A percentile compares a stretch with the other conserved stretches of the same genome.
Evolutionary conservation across 1,139 yeast genomes (phyloP).

Genomic region (Spathaspora sp.): DNA sequence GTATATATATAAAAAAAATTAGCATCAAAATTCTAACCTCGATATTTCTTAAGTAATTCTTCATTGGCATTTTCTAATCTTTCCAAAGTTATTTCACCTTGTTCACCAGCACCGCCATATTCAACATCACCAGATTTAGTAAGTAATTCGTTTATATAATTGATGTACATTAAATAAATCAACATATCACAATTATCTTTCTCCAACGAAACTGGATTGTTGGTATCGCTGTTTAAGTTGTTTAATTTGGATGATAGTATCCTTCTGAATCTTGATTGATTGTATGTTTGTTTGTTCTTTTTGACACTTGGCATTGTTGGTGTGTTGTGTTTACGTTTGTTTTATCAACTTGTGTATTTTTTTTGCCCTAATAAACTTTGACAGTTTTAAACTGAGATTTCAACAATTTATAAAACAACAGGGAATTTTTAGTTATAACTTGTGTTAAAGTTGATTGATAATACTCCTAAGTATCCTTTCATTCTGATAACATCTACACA

Average conservation of each 20-base stretch:
- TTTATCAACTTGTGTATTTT: background rate
- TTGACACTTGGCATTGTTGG: slow-evolving; percentile 9
- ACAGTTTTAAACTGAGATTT: too few species aligned
- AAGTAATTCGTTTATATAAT: slow-evolving; percentile 42
- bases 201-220: slow-evolving; percentile 16
- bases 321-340: background rate
- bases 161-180: slow-evolving; percentile 48
- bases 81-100: slow-evolving; percentile 13
- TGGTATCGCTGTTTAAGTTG: slow-evolving; percentile 1
- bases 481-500: too few species aligned
- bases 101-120: slow-evolving; percentile 9
- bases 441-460: too few species aligned
- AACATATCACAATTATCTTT: slow-evolving; percentile 45
- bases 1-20: background rate
- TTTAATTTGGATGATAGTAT: slow-evolving; percentile 12
- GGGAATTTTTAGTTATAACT: background rate
- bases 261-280: slow-evolving; percentile 20
- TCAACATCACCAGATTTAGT: slow-evolving; percentile 10
- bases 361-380: background rate
- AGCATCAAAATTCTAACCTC: slow-evolving; percentile 20
- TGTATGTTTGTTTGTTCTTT: slow-evolving; percentile 19
- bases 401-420: background rate
- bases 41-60: slow-evolving; percentile 24
- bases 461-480: too few species aligned
- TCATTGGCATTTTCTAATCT: slow-evolving; percentile 22